A percentile compares a stretch with the other conserved stretches of the same genome.
Evolutionary conservation across 2,329 filamentous ascomycete species (phyloP).

Genomic region (Ceratocystis diversiconidia): DNA sequence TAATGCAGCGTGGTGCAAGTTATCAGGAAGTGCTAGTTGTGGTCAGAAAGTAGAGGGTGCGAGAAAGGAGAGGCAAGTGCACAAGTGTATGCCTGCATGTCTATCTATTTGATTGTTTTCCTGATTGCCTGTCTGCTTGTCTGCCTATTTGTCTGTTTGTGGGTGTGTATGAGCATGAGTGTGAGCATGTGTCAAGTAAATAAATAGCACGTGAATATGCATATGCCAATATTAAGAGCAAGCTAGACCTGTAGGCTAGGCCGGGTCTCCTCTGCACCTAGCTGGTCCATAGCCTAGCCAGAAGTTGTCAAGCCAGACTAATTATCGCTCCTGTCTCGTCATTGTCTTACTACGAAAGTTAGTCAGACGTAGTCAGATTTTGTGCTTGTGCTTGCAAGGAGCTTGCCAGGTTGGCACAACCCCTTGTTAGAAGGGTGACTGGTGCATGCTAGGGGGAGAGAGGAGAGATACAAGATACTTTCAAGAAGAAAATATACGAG

Average conservation of each 20-base stretch:
- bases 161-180: background rate
- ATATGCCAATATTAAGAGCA: background rate
- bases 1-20: too few species aligned
- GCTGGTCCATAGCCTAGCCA: background rate
- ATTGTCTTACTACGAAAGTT: background rate
- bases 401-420: background rate
- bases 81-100: too few species aligned
- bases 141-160: background rate
- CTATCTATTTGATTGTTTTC: too few species aligned
- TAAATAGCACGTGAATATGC: background rate
- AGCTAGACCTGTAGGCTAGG: background rate
- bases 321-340: background rate
- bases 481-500: background rate
- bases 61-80: too few species aligned
- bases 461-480: background rate
- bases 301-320: background rate
- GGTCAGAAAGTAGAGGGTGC: too few species aligned
- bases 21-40: too few species aligned
- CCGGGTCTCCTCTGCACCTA: background rate
- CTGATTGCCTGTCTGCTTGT: background rate
- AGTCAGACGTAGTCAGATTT: background rate
- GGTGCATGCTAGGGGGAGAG: background rate
- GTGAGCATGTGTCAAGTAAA: background rate
- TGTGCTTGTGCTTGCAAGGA: background rate
- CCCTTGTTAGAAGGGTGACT: background rate